Evolutionary conservation across 2,329 filamentous ascomycete genomes (phyloP), one percentile per base, ranked within the genome.

Genomic region (Venturia pyrina): DNA sequence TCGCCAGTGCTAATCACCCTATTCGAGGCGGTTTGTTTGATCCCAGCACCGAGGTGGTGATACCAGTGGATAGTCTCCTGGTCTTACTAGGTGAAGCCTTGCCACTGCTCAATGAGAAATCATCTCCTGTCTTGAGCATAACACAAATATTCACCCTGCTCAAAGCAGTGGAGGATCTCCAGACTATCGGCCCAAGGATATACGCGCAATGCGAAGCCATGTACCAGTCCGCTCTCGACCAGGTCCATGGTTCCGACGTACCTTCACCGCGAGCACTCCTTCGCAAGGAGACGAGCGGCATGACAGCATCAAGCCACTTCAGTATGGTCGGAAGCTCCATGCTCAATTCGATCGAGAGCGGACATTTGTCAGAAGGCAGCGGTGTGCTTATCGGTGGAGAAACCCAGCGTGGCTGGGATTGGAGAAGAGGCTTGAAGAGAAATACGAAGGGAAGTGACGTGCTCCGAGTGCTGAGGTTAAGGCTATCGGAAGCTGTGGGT

Each of bases 21-120:
- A 96, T 98, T 71, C 89, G 90, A 66, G 93, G 93, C 65, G 93
- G 93, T 0, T 81, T 97, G 1, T 96, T 92, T 74, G 93, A 98
- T 73, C 86, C 87, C 32, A 84, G 85, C 21, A 85, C 90, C 15
- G 89, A 93, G 72, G 87, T 90, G 0, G 91, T 96, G 7, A 89
- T 97, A 21, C 90, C 90, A 70, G 90, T 96, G 68, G 93, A 98
- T 71, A 93, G 93, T 64, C 78, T 98, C 28, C 81, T 97, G 10
- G 87, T 89, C 3, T 81, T 98, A 17, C 82, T 98, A 1, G 93
- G 91, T 63, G 93, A 98, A 77, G 87, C 88, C 0, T 84, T 93
- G 3, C 84, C 91, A 1, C 90, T 96, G 68, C 80, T 96, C 67
- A 85, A 87, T 71, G 81, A 81, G 80, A 73, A 75, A 75, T 74